phyloP scores from a whole-genome alignment of 257 asterid species.

The Jacaranda copaia region DNA sequence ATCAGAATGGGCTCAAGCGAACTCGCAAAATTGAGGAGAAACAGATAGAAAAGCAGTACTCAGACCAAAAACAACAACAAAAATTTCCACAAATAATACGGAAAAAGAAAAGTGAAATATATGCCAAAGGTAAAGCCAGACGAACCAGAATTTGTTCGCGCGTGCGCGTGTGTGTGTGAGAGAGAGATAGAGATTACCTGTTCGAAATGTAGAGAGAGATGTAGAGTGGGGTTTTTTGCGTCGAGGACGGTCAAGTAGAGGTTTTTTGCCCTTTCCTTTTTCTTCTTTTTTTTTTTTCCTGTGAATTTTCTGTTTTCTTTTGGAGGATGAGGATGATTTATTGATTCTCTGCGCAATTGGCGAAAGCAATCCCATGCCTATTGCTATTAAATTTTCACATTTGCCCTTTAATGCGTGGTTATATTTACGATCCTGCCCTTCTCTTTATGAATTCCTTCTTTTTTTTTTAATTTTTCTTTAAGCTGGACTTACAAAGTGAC shows the following conservation, averaged over 20 bases:
- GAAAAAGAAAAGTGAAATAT: conserved; percentile 3
- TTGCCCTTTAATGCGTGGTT: not conserved
- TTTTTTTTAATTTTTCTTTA: not conserved
- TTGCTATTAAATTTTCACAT: not conserved
- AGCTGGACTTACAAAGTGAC: not conserved
- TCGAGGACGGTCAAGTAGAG: conserved; percentile 1
- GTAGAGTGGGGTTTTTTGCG: conserved; percentile 34
- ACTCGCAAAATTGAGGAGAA: conserved; percentile 26
- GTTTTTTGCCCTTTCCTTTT: not conserved
- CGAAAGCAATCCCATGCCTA: conserved; percentile 22
- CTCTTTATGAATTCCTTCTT: not conserved
- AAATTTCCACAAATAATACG: not conserved
- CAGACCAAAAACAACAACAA: not conserved
- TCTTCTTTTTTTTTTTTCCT: conserved; percentile 1
- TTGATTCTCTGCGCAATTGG: conserved; percentile 36
- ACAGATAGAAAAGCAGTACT: not conserved
- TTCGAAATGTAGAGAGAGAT: conserved; percentile 28
- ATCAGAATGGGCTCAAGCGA: conserved; percentile 24
- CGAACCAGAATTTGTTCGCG: not conserved
- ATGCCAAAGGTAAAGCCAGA: conserved; percentile 11
- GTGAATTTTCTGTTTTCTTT: not conserved
- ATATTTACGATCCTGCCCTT: conserved; percentile 5
- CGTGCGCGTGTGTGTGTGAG: not conserved
- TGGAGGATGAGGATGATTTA: not conserved
- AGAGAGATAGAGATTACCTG: conserved; percentile 32